Conservation (phyloP, 345 rosid species). For the Turnera subulata region DNA sequence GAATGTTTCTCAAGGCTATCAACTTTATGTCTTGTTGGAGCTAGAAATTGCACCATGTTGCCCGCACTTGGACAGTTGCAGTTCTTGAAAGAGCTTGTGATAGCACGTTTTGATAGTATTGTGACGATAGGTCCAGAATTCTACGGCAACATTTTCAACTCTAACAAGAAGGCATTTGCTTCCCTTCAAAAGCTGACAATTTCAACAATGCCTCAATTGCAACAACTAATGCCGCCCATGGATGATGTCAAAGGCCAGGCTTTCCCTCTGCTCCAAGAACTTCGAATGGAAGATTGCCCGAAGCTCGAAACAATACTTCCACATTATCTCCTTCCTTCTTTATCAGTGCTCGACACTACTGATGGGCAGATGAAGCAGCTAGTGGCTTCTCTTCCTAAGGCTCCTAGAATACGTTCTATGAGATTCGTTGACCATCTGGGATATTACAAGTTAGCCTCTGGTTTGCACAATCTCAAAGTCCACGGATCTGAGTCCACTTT, state of each 20-base stretch:
- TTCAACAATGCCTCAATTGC: conserved; percentile 10
- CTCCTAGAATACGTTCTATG: too few relatives aligned
- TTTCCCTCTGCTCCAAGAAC: conserved; percentile 15
- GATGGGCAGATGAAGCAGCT: conserved; percentile 13
- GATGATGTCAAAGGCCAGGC: conserved; percentile 7
- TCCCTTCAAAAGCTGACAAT: too few relatives aligned
- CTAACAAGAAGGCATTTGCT: too few relatives aligned
- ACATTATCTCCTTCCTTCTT: conserved; percentile 14
- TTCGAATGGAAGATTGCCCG: conserved; percentile 13
- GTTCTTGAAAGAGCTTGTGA: too few relatives aligned
- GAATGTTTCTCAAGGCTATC: conserved; percentile 1
- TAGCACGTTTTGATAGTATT: conserved; percentile 1
- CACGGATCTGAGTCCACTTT: not conserved
- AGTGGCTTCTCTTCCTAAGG: too few relatives aligned
- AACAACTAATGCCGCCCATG: not conserved
- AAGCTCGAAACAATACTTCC: conserved; percentile 11
- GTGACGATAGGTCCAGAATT: conserved; percentile 9
- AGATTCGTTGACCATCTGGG: too few relatives aligned
- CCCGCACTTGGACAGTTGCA: conserved; percentile 8
- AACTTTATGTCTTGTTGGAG: not conserved
- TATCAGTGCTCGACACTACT: not conserved
- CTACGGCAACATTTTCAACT: conserved; percentile 10
- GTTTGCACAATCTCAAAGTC: not conserved
- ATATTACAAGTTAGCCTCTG: too few relatives aligned
- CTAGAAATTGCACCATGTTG: not conserved